Evolutionary conservation across 164 flowering plant species (phyloP), one percentile per base, ranked within the genome.

Genomic region (Malania oleifera): DNA sequence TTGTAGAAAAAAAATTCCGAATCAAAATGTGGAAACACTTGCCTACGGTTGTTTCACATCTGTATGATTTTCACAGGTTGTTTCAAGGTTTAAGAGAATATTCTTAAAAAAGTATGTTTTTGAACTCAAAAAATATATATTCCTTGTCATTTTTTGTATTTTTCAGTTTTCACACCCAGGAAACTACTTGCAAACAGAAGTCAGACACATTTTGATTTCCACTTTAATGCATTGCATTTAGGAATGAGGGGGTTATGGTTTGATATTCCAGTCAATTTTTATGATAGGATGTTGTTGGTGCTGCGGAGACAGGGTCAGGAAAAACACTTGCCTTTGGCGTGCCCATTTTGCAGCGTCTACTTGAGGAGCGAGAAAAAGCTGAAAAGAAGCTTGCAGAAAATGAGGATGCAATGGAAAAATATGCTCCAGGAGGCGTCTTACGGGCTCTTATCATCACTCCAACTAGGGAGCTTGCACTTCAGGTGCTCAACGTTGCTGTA

Each of bases 261-360:
- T 24, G 41, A 15, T 23, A 24, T 41, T 37, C 11, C 51, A 20
- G 23, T 29, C 20, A 34, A 23, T 65, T 57, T 57, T 14, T 26
- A 12, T 61, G 26, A 48, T 68, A 93, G 98, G 97, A 93, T 80
- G 92, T 90, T 44, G 70, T 87, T 69, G 98, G 98, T 61, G 98
- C 97, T 70, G 96, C 98, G 1, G 96, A 87, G 76, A 93, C 98
- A 24, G 98, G 98, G 55, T 93, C 97, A 59, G 98, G 98, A 27
- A 92, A 92, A 65, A 93, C 98, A 15, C 90, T 93, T 61, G 98
- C 98, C 27, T 85, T 93, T 83, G 98, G 98, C 60, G 66, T 89
- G 73, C 98, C 98, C 25, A 89, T 92, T 57, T 56, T 92, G 58
- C 98, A 92, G 56, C 89, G 98, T 17, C 82, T 89, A 19, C 83